A percentile compares a stretch with the other conserved stretches of the same genome.
Conservation (phyloP, 2,329 filamentous ascomycete genomes). For the Coniosporium tulheliwenetii region DNA sequence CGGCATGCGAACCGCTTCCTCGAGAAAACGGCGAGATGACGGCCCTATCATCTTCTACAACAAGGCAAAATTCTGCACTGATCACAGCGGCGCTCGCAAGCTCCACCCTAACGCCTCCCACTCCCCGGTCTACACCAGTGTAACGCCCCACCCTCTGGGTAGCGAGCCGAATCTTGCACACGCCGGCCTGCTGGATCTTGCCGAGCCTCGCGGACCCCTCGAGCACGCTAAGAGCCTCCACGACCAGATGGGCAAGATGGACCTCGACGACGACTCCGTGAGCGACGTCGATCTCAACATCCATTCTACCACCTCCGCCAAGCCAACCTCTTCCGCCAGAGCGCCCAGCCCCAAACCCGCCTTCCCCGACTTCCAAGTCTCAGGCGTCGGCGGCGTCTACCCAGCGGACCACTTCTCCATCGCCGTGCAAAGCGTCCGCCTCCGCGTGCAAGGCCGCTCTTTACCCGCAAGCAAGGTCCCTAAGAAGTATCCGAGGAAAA, state of each 20-base stretch:
- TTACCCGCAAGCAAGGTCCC: background rate
- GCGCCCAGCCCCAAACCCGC: no score
- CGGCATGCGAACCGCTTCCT: slow-evolving; percentile 27
- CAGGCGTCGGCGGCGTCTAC: slow-evolving; percentile 44
- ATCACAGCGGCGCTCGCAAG: slow-evolving; percentile 51
- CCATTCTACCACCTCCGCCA: slow-evolving; percentile 15
- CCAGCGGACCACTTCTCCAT: slow-evolving; percentile 40
- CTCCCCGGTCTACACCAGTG: slow-evolving; percentile 10
- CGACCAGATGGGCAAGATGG: slow-evolving; percentile 11
- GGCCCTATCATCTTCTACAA: slow-evolving; percentile 76
- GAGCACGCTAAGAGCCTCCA: slow-evolving; percentile 12
- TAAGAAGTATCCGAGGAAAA: background rate
- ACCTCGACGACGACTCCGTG: slow-evolving; percentile 19
- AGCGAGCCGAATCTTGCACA: background rate
- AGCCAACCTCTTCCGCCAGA: slow-evolving; percentile 12
- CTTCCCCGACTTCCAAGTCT: slow-evolving; percentile 25
- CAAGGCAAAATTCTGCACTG: slow-evolving; percentile 65
- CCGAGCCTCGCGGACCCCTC: slow-evolving; percentile 17
- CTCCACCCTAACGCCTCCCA: slow-evolving; percentile 2
- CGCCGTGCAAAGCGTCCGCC: slow-evolving; percentile 24
- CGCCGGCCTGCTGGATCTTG: slow-evolving; percentile 1
- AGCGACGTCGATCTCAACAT: slow-evolving; percentile 18
- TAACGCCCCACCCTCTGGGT: slow-evolving; percentile 18
- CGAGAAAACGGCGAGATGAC: slow-evolving; percentile 39
- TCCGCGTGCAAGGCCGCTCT: background rate